Percentiles rank a stretch among this genome's conserved stretches.
Conservation (phyloP, 2,329 filamentous ascomycete species). For the Teratosphaeriaceae sp. region DNA sequence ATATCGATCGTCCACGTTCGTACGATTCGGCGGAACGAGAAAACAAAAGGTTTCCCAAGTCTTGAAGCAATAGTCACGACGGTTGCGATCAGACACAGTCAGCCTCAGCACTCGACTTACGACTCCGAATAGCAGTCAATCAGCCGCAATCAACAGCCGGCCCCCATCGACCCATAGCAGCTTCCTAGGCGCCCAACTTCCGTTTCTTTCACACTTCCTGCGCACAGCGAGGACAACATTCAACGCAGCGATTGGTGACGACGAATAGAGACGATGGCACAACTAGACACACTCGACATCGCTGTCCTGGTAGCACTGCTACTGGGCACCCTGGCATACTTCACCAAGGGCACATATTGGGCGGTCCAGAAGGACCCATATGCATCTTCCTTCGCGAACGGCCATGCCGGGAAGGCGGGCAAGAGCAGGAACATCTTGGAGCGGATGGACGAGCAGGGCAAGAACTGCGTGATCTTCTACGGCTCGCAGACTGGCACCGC, state of each 20-base stretch:
- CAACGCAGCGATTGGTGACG: neutral
- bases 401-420: conserved; percentile 62
- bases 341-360: conserved; percentile 96
- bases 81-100: too few relatives aligned
- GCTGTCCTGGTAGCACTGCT: conserved; percentile 82
- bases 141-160: too few relatives aligned
- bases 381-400: conserved; percentile 64
- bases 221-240: neutral
- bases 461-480: conserved; percentile 98
- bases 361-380: conserved; percentile 84
- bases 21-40: too few relatives aligned
- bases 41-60: too few relatives aligned
- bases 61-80: too few relatives aligned
- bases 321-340: conserved; percentile 84
- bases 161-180: too few relatives aligned
- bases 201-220: neutral
- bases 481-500: conserved; percentile 97
- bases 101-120: too few relatives aligned
- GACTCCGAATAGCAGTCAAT: neutral
- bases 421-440: conserved; percentile 89
- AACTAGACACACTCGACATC: conserved; percentile 93
- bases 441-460: conserved; percentile 90
- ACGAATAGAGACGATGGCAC: conserved; percentile 61
- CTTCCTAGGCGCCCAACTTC: neutral
- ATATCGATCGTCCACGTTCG: too few relatives aligned